Evolutionary conservation across 2,329 filamentous ascomycete species (phyloP).

Genomic region (Aquanectria penicillioides): DNA sequence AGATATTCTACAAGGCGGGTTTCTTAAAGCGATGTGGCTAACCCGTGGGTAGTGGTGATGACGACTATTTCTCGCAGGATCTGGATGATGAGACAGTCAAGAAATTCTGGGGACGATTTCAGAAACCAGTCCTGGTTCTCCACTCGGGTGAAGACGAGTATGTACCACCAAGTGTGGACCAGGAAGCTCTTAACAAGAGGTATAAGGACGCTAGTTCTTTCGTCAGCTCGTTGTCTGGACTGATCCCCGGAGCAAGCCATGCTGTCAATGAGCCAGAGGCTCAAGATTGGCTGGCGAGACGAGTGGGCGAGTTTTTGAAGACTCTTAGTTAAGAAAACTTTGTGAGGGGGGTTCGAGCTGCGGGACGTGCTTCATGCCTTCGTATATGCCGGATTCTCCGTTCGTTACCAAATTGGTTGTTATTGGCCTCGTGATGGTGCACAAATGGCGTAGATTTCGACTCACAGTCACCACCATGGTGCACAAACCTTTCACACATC

Average conservation of each 20-base stretch:
- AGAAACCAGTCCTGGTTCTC: slow-evolving; percentile 70
- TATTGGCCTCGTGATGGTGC: no score
- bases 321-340: slow-evolving; percentile 28
- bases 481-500: no score
- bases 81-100: slow-evolving; percentile 66
- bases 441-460: no score
- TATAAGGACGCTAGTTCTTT: slow-evolving; percentile 62
- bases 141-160: slow-evolving; percentile 74
- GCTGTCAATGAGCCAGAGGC: slow-evolving; percentile 57
- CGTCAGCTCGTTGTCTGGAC: slow-evolving; percentile 61
- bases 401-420: no score
- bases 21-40: slow-evolving; percentile 6
- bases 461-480: no score
- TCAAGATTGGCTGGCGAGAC: slow-evolving; percentile 60
- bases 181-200: slow-evolving; percentile 62
- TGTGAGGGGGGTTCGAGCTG: no score
- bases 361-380: no score
- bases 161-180: slow-evolving; percentile 68
- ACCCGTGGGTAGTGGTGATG: slow-evolving; percentile 66
- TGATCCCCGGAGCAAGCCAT: slow-evolving; percentile 64
- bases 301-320: slow-evolving; percentile 58
- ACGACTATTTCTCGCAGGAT: slow-evolving; percentile 90
- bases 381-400: no score
- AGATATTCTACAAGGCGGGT: slow-evolving; percentile 30
- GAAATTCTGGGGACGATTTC: slow-evolving; percentile 72